These are phyloP conservation scores for Copromyces sp. DNA, from an alignment of 495 filamentous ascomycete species.

Conservation along the genomic window DNA sequence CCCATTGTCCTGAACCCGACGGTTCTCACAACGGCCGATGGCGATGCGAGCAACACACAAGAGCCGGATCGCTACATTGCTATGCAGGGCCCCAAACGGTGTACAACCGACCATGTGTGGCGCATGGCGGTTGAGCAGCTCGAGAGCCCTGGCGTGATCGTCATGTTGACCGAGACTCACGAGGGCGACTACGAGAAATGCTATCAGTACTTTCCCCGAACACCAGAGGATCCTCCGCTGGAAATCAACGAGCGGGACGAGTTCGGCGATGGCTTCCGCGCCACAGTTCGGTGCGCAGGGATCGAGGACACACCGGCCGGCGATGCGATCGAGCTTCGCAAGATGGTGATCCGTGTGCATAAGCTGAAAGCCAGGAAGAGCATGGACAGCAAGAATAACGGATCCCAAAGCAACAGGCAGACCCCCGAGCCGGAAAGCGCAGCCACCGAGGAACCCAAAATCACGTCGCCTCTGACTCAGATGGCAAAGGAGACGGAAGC, in stretches of 20 bases:
- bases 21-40: slow-evolving; percentile 40
- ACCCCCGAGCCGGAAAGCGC: not conserved
- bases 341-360: slow-evolving; percentile 38
- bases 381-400: not conserved
- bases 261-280: slow-evolving; percentile 53
- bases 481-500: slow-evolving; percentile 2
- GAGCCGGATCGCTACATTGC: slow-evolving; percentile 42
- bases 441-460: not conserved
- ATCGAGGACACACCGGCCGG: slow-evolving; percentile 35
- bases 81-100: slow-evolving; percentile 71
- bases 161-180: slow-evolving; percentile 91
- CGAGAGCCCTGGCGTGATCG: slow-evolving; percentile 67
- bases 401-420: not conserved
- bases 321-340: slow-evolving; percentile 45
- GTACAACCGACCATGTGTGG: slow-evolving; percentile 71
- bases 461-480: not conserved
- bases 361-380: not conserved
- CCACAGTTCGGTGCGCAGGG: slow-evolving; percentile 40
- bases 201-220: slow-evolving; percentile 74
- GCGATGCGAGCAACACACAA: slow-evolving; percentile 17
- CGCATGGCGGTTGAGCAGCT: slow-evolving; percentile 92
- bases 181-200: slow-evolving; percentile 83
- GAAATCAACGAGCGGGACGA: slow-evolving; percentile 50
- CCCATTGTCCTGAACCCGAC: slow-evolving; percentile 61
- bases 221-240: slow-evolving; percentile 40